A percentile compares a stretch with the other conserved stretches of the same genome.
Evolutionary conservation across 306 rosid species (phyloP).

Genomic region (Arachis hypogaea): DNA sequence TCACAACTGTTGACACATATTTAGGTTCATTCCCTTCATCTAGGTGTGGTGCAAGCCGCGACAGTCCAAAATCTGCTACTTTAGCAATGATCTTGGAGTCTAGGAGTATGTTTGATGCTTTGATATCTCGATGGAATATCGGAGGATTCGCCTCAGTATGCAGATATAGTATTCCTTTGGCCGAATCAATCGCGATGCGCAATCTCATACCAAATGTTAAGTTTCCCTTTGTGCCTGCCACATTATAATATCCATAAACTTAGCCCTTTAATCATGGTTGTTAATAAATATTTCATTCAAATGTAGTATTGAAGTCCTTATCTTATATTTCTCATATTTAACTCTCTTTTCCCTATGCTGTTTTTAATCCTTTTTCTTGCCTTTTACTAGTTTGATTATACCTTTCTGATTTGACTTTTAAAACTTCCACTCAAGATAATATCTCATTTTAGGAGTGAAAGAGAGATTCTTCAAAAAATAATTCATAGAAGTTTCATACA

Average conservation of each 20-base stretch:
- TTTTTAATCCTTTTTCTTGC: background rate
- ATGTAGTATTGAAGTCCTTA: no score
- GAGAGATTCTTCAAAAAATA: background rate
- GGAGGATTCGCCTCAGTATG: slow-evolving; percentile 96
- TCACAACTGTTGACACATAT: slow-evolving; percentile 86
- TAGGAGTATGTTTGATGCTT: slow-evolving; percentile 86
- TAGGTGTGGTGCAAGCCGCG: slow-evolving; percentile 73
- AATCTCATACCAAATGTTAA: slow-evolving; percentile 64
- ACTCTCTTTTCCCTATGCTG: background rate
- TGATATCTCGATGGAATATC: slow-evolving; percentile 88
- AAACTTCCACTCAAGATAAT: background rate
- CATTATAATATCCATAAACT: slow-evolving; percentile 34
- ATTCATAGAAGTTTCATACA: background rate
- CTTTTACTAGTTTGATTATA: background rate
- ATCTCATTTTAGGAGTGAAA: background rate
- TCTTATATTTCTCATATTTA: no score
- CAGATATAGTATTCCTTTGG: slow-evolving; percentile 84
- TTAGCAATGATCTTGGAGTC: slow-evolving; percentile 69
- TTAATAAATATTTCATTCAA: background rate
- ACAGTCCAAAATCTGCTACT: slow-evolving; percentile 93
- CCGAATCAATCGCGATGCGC: slow-evolving; percentile 72
- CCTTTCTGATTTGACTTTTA: background rate
- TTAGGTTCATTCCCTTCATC: slow-evolving; percentile 63
- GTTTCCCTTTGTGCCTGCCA: slow-evolving; percentile 58
- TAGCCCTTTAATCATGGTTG: background rate